Conservation (phyloP, 106 monocot genomes). For the Platanthera guangdongensis region DNA sequence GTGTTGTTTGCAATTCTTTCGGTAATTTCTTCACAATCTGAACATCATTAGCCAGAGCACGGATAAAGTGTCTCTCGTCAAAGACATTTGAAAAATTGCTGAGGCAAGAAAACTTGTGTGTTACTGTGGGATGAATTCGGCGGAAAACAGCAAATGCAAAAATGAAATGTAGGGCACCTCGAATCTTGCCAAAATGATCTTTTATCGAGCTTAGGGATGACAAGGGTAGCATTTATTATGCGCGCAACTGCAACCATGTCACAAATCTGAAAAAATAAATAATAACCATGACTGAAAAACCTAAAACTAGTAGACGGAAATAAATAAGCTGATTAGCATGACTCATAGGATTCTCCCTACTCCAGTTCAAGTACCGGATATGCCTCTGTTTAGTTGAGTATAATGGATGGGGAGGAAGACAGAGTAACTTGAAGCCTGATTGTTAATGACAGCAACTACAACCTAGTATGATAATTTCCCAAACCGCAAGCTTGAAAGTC, state of each 20-base stretch:
- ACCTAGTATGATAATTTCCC: too few relatives aligned
- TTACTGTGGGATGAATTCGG: slow-evolving; percentile 6
- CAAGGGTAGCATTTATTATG: slow-evolving; percentile 82
- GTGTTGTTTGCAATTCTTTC: slow-evolving; percentile 41
- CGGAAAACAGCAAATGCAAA: neutral
- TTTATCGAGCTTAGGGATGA: slow-evolving; percentile 90
- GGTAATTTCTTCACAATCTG: slow-evolving; percentile 79
- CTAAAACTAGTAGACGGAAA: neutral
- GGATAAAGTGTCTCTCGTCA: slow-evolving; percentile 68
- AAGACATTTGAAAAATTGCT: slow-evolving; percentile 98
- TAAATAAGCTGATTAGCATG: neutral
- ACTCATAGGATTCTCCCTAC: neutral
- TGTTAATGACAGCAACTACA: neutral
- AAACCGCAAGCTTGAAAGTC: neutral
- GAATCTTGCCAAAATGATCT: slow-evolving; percentile 93
- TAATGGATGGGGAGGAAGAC: neutral
- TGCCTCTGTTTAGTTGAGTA: neutral
- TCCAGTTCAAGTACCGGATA: neutral
- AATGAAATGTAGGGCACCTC: slow-evolving; percentile 32
- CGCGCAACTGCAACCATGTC: slow-evolving; percentile 98
- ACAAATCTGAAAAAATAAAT: slow-evolving; percentile 53
- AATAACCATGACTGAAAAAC: neutral
- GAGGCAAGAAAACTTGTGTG: slow-evolving; percentile 9
- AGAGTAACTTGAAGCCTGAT: neutral
- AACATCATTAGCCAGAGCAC: slow-evolving; percentile 64